These are phyloP conservation scores for Lactifluus pinguis DNA, from an alignment of 768 basidiomycete species.

Conservation along the genomic window DNA sequence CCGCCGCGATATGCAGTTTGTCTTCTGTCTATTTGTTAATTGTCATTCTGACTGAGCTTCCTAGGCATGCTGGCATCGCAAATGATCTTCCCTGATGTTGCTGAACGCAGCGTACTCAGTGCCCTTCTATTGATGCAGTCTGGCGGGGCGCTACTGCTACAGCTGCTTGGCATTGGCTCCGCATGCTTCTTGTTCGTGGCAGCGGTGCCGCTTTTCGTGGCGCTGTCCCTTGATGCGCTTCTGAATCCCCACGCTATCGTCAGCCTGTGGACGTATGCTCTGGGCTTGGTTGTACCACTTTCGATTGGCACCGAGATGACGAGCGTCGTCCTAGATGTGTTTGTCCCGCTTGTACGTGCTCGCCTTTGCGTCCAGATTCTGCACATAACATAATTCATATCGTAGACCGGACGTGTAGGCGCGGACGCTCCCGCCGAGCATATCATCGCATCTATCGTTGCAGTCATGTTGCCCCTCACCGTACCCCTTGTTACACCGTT, in stretches of 20 bases:
- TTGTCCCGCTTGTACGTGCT: slow-evolving; percentile 70
- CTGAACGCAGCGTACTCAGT: slow-evolving; percentile 54
- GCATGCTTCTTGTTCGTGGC: slow-evolving; percentile 65
- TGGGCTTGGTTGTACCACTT: slow-evolving; percentile 50
- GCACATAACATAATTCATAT: slow-evolving; percentile 1
- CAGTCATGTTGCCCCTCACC: slow-evolving; percentile 45
- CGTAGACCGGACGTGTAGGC: slow-evolving; percentile 74
- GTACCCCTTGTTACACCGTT: slow-evolving; percentile 62
- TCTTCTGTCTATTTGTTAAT: slow-evolving; percentile 6
- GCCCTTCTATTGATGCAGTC: slow-evolving; percentile 55
- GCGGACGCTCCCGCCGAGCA: slow-evolving; percentile 79
- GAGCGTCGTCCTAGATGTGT: slow-evolving; percentile 66
- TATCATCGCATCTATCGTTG: slow-evolving; percentile 74
- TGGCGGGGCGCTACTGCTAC: slow-evolving; percentile 45
- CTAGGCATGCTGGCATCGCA: slow-evolving; percentile 59
- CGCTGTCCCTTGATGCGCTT: slow-evolving; percentile 46
- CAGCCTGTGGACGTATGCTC: slow-evolving; percentile 52
- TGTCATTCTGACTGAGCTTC: neutral
- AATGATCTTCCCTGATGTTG: slow-evolving; percentile 39
- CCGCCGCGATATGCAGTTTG: slow-evolving; percentile 64
- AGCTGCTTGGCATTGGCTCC: slow-evolving; percentile 64
- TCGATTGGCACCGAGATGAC: slow-evolving; percentile 49
- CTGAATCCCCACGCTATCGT: slow-evolving; percentile 31
- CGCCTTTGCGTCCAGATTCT: neutral
- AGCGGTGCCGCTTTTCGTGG: slow-evolving; percentile 45